phyloP scores from a whole-genome alignment of 2,329 filamentous ascomycete species.

The Arthrobotrys sinensis region DNA sequence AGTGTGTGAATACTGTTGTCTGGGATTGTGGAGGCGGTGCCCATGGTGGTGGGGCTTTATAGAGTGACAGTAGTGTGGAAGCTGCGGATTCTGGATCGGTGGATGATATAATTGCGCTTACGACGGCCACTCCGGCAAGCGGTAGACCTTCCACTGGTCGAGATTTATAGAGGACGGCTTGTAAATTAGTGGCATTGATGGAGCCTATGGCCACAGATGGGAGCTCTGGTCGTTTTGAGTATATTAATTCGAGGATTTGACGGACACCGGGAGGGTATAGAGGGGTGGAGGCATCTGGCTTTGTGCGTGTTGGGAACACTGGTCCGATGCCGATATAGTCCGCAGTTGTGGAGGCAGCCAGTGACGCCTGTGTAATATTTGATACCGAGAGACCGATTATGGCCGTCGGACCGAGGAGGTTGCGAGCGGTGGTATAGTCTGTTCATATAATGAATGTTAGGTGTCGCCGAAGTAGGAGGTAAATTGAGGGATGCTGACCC shows the following conservation, averaged over 20 bases:
- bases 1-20: slow-evolving; percentile 49
- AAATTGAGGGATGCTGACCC: slow-evolving; percentile 70
- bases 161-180: slow-evolving; percentile 80
- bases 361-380: slow-evolving; percentile 79
- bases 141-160: slow-evolving; percentile 70
- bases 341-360: slow-evolving; percentile 81
- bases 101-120: slow-evolving; percentile 88
- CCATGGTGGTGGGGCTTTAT: slow-evolving; percentile 68
- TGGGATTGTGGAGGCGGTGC: slow-evolving; percentile 47
- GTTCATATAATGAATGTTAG: slow-evolving; percentile 10
- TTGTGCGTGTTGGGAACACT: slow-evolving; percentile 87
- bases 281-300: slow-evolving; percentile 65
- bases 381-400: slow-evolving; percentile 93
- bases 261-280: slow-evolving; percentile 78
- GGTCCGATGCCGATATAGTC: slow-evolving; percentile 94
- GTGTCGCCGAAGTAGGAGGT: background rate
- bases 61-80: slow-evolving; percentile 73
- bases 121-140: slow-evolving; percentile 87
- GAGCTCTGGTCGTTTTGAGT: slow-evolving; percentile 68
- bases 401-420: slow-evolving; percentile 79
- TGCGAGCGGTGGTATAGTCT: slow-evolving; percentile 78
- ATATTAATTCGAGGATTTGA: slow-evolving; percentile 76
- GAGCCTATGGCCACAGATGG: slow-evolving; percentile 89
- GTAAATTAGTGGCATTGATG: slow-evolving; percentile 82
- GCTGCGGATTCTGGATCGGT: slow-evolving; percentile 77